phyloP scores from a whole-genome alignment of 129 eudicot genomes.

The Saussurea involucrata region DNA sequence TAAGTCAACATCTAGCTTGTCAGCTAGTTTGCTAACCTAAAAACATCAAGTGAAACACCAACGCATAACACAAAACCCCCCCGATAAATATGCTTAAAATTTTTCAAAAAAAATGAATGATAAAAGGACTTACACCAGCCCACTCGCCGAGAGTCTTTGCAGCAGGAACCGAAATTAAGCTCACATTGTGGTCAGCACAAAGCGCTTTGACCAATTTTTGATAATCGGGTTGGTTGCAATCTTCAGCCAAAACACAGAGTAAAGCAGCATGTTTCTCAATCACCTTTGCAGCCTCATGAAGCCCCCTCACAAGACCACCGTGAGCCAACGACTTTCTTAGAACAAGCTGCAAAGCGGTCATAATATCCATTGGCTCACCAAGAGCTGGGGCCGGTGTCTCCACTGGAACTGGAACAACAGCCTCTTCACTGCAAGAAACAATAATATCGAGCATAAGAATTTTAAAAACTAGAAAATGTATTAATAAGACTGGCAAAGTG shows the following conservation, averaged over 20 bases:
- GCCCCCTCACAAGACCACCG: slow-evolving; percentile 73
- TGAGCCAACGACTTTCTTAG: slow-evolving; percentile 70
- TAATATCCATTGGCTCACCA: slow-evolving; percentile 76
- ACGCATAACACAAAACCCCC: too few species aligned
- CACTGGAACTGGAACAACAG: slow-evolving; percentile 50
- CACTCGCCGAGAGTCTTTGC: slow-evolving; percentile 84
- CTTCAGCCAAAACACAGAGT: slow-evolving; percentile 79
- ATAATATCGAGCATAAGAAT: neutral
- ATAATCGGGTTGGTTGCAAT: slow-evolving; percentile 76
- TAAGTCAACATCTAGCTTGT: neutral
- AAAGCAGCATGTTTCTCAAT: slow-evolving; percentile 83
- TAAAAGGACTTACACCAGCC: slow-evolving; percentile 63
- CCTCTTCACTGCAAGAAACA: slow-evolving; percentile 52
- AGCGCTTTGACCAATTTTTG: slow-evolving; percentile 69
- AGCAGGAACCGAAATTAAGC: slow-evolving; percentile 61
- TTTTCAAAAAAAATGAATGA: neutral
- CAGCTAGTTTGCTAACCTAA: neutral
- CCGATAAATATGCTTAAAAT: neutral
- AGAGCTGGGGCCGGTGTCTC: slow-evolving; percentile 59
- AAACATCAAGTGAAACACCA: neutral
- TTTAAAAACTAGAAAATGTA: neutral
- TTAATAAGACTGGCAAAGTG: neutral
- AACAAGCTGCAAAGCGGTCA: slow-evolving; percentile 77
- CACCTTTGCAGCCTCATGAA: slow-evolving; percentile 77
- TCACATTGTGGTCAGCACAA: slow-evolving; percentile 76